Conservation (phyloP, 2,329 filamentous ascomycete genomes). For the Aotearoamyces nothofagi region DNA sequence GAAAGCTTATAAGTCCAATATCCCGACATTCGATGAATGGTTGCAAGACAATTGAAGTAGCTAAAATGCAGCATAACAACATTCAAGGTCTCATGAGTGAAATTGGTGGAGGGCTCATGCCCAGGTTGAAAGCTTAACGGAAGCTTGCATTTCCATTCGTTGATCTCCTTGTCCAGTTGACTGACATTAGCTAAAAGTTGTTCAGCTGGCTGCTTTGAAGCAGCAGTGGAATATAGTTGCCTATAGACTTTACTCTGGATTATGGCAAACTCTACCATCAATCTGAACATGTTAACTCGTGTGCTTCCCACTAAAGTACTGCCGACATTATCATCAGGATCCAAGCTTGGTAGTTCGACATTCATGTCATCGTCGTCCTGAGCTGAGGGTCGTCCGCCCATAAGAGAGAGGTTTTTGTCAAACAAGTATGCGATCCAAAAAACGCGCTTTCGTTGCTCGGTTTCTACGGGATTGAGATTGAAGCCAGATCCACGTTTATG, state of each 20-base stretch:
- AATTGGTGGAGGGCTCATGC: too few species aligned
- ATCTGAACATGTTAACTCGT: slow-evolving; percentile 4
- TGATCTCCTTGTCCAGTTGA: slow-evolving; percentile 4
- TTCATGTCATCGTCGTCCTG: slow-evolving; percentile 3
- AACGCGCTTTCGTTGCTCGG: slow-evolving; percentile 2
- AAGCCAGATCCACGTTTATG: slow-evolving; percentile 1
- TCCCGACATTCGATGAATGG: slow-evolving; percentile 3
- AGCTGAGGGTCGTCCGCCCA: slow-evolving; percentile 2
- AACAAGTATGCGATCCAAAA: slow-evolving; percentile 3
- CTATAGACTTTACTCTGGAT: slow-evolving; percentile 4
- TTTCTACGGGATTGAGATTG: slow-evolving; percentile 1
- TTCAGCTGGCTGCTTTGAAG: neutral
- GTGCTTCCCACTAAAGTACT: slow-evolving; percentile 1
- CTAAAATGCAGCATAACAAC: slow-evolving; percentile 6
- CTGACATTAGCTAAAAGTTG: slow-evolving; percentile 4
- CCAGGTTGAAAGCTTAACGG: slow-evolving; percentile 3
- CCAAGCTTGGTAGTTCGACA: slow-evolving; percentile 2
- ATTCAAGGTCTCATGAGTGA: slow-evolving; percentile 2
- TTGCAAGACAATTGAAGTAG: slow-evolving; percentile 5
- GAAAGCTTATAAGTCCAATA: slow-evolving; percentile 3
- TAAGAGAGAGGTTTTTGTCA: slow-evolving; percentile 2
- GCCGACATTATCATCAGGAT: neutral
- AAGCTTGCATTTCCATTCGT: slow-evolving; percentile 4
- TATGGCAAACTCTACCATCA: slow-evolving; percentile 2
- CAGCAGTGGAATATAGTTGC: slow-evolving; percentile 4